phyloP scores from a whole-genome alignment of 768 basidiomycete genomes.

The Glaciozyma antarctica region DNA sequence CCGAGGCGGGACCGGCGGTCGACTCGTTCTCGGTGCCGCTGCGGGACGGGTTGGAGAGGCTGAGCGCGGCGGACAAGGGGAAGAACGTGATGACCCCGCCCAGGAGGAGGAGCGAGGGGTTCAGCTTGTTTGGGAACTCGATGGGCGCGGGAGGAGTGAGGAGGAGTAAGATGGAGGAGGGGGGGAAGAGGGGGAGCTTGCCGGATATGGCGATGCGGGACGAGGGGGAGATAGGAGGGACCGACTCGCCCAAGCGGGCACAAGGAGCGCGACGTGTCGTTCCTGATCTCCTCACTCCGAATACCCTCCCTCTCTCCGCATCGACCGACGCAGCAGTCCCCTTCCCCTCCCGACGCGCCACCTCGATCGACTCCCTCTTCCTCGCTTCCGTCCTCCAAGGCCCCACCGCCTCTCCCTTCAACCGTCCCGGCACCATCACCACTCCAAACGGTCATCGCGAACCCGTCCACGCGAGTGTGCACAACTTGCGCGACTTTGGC shows the following conservation, averaged over 20 bases:
- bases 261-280: not conserved
- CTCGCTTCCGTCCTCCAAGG: not conserved
- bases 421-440: not conserved
- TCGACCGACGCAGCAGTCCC: not conserved
- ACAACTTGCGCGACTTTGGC: not conserved
- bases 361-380: conserved; percentile 1
- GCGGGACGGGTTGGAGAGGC: not conserved
- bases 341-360: conserved; percentile 5
- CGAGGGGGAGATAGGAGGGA: not conserved
- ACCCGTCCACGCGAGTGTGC: not conserved
- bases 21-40: conserved; percentile 24
- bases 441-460: not conserved
- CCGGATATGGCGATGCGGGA: conserved; percentile 12
- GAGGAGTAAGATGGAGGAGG: not conserved
- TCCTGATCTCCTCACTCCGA: not conserved
- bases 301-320: not conserved
- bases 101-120: not conserved
- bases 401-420: not conserved
- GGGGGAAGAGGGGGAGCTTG: not conserved
- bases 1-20: conserved; percentile 19
- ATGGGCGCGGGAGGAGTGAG: not conserved
- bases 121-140: not conserved
- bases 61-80: not conserved
- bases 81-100: conserved; percentile 1
- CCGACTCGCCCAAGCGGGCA: not conserved